Evolutionary conservation across 2,329 filamentous ascomycete genomes (phyloP).

Genomic region (Nannizzia gypsea): DNA sequence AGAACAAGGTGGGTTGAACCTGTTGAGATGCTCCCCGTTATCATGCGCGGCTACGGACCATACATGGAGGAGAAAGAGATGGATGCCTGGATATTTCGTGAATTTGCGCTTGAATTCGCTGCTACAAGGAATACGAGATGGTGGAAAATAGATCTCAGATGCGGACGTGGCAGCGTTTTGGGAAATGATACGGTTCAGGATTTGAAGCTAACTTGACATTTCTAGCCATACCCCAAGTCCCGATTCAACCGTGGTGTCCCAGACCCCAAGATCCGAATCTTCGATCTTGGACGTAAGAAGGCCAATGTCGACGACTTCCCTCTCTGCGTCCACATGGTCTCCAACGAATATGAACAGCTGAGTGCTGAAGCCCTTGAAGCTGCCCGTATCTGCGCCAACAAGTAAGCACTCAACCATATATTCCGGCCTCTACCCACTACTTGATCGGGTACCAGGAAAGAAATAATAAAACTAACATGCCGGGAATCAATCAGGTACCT

Average conservation of each 20-base stretch:
- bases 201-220: background rate
- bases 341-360: conserved; percentile 99
- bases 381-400: conserved; percentile 99
- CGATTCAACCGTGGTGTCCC: conserved; percentile 99
- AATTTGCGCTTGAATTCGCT: background rate
- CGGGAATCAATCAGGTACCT: conserved; percentile 41
- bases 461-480: background rate
- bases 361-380: conserved; percentile 99
- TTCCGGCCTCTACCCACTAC: background rate
- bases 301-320: conserved; percentile 99
- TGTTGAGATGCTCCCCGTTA: background rate
- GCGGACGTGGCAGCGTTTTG: background rate
- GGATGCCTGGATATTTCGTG: background rate
- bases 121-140: background rate
- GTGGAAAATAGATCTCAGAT: background rate
- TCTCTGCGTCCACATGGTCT: conserved; percentile 96
- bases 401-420: conserved; percentile 44
- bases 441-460: background rate
- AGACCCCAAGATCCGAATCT: conserved; percentile 79
- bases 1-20: conserved; percentile 81
- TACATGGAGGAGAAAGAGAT: background rate
- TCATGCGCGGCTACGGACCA: background rate
- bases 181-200: background rate
- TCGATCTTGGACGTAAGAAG: conserved; percentile 97
- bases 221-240: conserved; percentile 93